These are phyloP conservation scores for Russula sp. DNA, from an alignment of 768 basidiomycete species.

Conservation along the genomic window DNA sequence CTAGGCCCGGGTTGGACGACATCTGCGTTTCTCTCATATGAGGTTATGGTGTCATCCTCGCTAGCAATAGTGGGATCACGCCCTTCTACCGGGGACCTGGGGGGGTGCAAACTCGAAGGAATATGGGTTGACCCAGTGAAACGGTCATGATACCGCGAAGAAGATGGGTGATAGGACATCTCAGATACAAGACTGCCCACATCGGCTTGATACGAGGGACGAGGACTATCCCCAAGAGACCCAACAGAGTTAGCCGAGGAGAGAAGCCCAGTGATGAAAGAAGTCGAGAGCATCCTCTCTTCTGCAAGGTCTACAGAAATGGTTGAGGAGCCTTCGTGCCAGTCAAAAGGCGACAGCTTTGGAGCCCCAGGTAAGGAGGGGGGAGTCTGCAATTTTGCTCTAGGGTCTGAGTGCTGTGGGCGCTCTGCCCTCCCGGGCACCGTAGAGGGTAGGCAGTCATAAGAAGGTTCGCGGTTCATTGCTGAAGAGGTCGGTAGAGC, in stretches of 20 bases:
- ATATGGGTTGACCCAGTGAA: conserved; percentile 19
- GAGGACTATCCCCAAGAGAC: conserved; percentile 27
- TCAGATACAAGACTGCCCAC: conserved; percentile 39
- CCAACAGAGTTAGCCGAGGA: conserved; percentile 22
- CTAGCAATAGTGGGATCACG: not conserved
- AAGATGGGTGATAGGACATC: conserved; percentile 42
- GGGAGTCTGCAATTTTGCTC: not conserved
- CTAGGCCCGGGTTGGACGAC: conserved; percentile 3
- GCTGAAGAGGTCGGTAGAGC: not conserved
- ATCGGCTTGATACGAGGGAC: conserved; percentile 28
- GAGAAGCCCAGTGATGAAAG: conserved; percentile 54
- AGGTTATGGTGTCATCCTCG: conserved; percentile 15
- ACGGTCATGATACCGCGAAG: conserved; percentile 25
- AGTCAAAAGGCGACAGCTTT: conserved; percentile 41
- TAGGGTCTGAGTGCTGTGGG: not conserved
- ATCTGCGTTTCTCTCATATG: conserved; percentile 7
- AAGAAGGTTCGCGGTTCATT: not conserved
- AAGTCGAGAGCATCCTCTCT: conserved; percentile 52
- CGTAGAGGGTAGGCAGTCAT: not conserved
- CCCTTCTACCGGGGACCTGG: not conserved
- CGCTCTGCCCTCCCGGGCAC: not conserved
- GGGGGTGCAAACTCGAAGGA: not conserved
- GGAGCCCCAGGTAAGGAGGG: not conserved
- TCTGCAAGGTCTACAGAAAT: conserved; percentile 53
- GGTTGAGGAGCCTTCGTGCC: conserved; percentile 57